These are phyloP conservation scores for Papilionanthe hybrid DNA, from an alignment of 116 monocot genomes.

Conservation along the genomic window DNA sequence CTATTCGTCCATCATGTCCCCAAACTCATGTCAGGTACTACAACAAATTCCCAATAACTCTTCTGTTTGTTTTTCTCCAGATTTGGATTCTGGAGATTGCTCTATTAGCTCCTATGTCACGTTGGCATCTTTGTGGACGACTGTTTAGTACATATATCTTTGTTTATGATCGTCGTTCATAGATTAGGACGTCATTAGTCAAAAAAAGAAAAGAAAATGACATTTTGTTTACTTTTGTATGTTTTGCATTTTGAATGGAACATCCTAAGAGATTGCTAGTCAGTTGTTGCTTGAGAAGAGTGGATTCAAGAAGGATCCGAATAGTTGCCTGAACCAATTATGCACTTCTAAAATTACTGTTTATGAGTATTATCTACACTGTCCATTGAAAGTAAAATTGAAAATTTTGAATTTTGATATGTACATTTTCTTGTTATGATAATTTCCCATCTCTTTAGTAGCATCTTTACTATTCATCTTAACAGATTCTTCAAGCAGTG, in stretches of 20 bases:
- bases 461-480: too few relatives aligned
- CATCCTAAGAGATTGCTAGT: neutral
- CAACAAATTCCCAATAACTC: neutral
- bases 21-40: constrained; percentile 33
- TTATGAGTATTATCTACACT: too few relatives aligned
- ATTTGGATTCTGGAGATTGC: neutral
- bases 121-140: constrained; percentile 5
- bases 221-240: neutral
- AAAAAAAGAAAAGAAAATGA: neutral
- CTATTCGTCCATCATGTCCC: constrained; percentile 28
- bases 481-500: too few relatives aligned
- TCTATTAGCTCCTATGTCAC: neutral
- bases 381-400: too few relatives aligned
- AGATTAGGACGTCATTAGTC: neutral
- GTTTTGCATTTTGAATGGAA: neutral
- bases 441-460: too few relatives aligned
- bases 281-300: too few relatives aligned
- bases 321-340: too few relatives aligned
- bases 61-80: constrained; percentile 8
- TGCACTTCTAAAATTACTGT: too few relatives aligned
- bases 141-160: neutral
- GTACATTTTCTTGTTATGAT: too few relatives aligned
- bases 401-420: too few relatives aligned
- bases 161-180: neutral
- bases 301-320: too few relatives aligned